Evolutionary conservation across 1,284 basidiomycete genomes (phyloP).

Genomic region (Agroathelia rolfsii): DNA sequence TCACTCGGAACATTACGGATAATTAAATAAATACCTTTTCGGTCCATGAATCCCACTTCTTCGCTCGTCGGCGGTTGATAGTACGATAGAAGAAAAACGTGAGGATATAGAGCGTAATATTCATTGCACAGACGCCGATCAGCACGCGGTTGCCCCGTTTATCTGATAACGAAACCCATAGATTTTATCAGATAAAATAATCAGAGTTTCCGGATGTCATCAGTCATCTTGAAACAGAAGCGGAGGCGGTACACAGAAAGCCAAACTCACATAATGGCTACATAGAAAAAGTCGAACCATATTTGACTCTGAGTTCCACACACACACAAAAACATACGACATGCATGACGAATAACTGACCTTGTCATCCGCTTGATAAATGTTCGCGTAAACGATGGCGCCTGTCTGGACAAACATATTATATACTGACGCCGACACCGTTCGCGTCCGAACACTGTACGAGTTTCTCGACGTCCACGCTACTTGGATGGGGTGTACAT

Average conservation of each 20-base stretch:
- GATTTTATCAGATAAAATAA: neutral
- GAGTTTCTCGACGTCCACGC: constrained; percentile 58
- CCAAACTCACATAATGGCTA: constrained; percentile 35
- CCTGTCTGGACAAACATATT: constrained; percentile 58
- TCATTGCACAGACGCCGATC: constrained; percentile 25
- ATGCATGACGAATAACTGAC: constrained; percentile 12
- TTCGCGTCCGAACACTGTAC: constrained; percentile 45
- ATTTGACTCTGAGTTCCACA: neutral
- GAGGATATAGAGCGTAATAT: constrained; percentile 37
- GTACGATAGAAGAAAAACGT: constrained; percentile 46
- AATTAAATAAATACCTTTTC: constrained; percentile 28
- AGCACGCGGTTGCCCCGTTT: constrained; percentile 28
- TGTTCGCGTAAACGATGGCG: constrained; percentile 35
- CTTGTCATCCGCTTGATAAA: constrained; percentile 37
- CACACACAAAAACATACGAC: neutral
- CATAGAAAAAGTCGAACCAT: constrained; percentile 3
- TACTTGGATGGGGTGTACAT: constrained; percentile 37
- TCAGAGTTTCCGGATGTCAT: neutral
- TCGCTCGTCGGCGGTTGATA: constrained; percentile 41
- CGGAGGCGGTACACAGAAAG: neutral
- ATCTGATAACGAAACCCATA: constrained; percentile 20
- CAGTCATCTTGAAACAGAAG: constrained; percentile 1
- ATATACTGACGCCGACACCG: constrained; percentile 46
- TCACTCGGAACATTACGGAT: no score
- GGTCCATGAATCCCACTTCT: constrained; percentile 42